Conservation (phyloP, 148 eudicot species). For the Chenopodium suecicum region DNA sequence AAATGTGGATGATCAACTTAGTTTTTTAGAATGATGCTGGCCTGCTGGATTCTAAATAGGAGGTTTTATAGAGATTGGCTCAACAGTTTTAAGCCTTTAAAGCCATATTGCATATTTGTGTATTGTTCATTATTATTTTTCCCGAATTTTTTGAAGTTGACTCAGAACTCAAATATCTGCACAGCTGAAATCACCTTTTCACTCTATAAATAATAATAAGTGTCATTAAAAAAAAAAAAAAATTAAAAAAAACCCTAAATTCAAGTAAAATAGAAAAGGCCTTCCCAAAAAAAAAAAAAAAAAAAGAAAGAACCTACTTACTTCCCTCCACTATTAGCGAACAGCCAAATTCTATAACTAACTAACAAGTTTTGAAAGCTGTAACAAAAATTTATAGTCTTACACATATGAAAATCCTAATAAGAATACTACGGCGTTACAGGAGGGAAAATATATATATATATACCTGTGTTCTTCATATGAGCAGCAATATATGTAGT, state of each 20-base stretch:
- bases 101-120: neutral
- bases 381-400: neutral
- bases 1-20: too few species aligned
- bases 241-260: too few species aligned
- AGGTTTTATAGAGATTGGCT: neutral
- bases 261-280: too few species aligned
- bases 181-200: neutral
- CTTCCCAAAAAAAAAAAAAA: neutral
- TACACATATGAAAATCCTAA: neutral
- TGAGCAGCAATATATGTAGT: conserved; percentile 86
- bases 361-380: neutral
- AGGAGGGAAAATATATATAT: neutral
- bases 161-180: neutral
- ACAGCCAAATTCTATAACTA: neutral
- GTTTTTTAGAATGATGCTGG: neutral
- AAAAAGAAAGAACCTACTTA: neutral
- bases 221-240: too few species aligned
- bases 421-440: neutral
- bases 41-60: neutral
- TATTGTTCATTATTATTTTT: neutral
- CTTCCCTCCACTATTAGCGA: neutral
- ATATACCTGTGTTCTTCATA: conserved; percentile 89
- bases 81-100: neutral
- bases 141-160: neutral
- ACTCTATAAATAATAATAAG: neutral